Evolutionary conservation across 2,329 filamentous ascomycete genomes (phyloP), one percentile per base, ranked within the genome.

Genomic region (Trichothecium roseum): DNA sequence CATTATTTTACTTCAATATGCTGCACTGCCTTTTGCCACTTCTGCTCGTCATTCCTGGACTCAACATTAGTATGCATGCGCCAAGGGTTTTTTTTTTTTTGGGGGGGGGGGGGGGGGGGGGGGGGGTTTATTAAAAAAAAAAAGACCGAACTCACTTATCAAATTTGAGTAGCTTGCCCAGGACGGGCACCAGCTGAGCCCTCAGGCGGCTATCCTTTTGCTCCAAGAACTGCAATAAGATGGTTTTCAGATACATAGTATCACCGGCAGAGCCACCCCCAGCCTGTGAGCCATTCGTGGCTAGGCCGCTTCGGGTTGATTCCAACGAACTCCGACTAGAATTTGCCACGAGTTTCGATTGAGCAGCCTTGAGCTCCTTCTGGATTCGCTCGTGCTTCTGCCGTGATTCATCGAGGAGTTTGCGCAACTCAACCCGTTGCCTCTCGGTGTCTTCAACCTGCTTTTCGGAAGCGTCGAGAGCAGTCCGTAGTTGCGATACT

Each of bases 381-480:
- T 81, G 75, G 4, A 88, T 57, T 62, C 85, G 89, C 52, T 95
- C 88, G 41, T 89, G 75, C 10, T 83, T 74, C 37, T 70, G 66
- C 43, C 81, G 80, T 18, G 78, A 75, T 45, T 95, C 88, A 46
- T 94, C 86, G 3, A 93, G 69, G 22, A 81, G 68, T 29, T 77
- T 74, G 31, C 83, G 74, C 34, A 94, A 62, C 40, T 94, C 87
- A 0, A 67, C 63, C 44, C 81, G 83, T 51, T 94, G 84, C 59
- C 78, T 84, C 56, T 95, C 88, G 5, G 84, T 68, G n/a, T 91
- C 83, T 20, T 78, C 73, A 1, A 84, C 77, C 56, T 94, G 84
- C 52, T 74, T 78, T 59, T 98, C 91, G 26, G 83, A 89, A 32
- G 85, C 84, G 46, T 96, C 88, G 2, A 98, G 68, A 0, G 87